phyloP scores from a whole-genome alignment of 2,329 filamentous ascomycete genomes.

The Ceratocystis ficicola region DNA sequence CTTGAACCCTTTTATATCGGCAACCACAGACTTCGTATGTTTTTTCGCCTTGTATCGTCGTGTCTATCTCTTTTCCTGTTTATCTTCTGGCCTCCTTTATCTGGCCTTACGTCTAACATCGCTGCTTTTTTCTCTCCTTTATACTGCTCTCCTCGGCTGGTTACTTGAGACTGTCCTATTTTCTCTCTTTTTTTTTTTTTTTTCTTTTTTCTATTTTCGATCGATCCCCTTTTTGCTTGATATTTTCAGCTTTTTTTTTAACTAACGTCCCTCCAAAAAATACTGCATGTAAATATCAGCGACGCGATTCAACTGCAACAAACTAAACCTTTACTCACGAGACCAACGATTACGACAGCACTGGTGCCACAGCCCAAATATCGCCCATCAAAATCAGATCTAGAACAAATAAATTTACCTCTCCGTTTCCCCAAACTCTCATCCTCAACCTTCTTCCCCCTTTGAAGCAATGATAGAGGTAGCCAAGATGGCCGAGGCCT shows the following conservation, averaged over 20 bases:
- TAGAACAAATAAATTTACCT: no score
- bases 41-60: neutral
- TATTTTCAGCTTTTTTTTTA: conserved; percentile 7
- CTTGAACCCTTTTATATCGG: neutral
- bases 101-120: neutral
- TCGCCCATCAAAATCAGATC: neutral
- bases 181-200: neutral
- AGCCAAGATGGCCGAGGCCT: conserved; percentile 13
- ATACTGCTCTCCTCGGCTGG: conserved; percentile 4
- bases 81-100: neutral
- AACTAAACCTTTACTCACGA: conserved; percentile 2
- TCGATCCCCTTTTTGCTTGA: conserved; percentile 7
- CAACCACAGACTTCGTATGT: neutral
- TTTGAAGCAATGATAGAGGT: conserved; percentile 16
- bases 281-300: conserved; percentile 2
- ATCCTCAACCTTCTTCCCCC: no score
- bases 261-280: neutral
- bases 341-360: conserved; percentile 13
- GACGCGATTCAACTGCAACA: conserved; percentile 3
- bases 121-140: neutral
- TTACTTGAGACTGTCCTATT: conserved; percentile 9
- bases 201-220: conserved; percentile 5
- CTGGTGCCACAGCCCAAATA: neutral
- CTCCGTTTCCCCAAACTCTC: neutral
- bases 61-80: neutral